A percentile compares a stretch with the other conserved stretches of the same genome.
Conservation (phyloP, 352 stramenopile species). For the Phytophthora fragariaefolia region DNA sequence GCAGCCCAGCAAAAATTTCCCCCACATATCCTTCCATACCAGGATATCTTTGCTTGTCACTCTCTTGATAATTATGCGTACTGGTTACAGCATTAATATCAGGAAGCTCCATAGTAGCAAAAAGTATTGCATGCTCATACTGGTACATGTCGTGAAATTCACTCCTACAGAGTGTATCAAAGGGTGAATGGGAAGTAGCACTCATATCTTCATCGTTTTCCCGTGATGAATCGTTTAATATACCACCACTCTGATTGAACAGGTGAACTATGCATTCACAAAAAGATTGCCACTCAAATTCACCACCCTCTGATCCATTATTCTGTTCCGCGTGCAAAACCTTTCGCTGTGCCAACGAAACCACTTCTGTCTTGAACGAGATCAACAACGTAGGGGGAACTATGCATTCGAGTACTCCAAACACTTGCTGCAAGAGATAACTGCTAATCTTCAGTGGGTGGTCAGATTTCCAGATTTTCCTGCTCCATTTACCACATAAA, state of each 20-base stretch:
- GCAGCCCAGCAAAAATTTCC: conserved; percentile 57
- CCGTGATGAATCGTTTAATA: not conserved
- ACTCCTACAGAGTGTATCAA: conserved; percentile 50
- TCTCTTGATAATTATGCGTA: not conserved
- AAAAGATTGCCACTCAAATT: conserved; percentile 41
- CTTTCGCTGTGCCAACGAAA: conserved; percentile 30
- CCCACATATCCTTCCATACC: conserved; percentile 23
- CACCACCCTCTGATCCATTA: conserved; percentile 13
- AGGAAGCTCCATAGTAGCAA: conserved; percentile 44
- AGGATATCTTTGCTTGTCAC: not conserved
- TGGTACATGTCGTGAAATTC: conserved; percentile 56
- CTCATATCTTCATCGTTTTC: conserved; percentile 1
- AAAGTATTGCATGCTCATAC: conserved; percentile 49
- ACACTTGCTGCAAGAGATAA: conserved; percentile 45
- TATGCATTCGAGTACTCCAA: conserved; percentile 39
- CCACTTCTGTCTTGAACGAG: conserved; percentile 31
- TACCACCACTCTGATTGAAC: conserved; percentile 7
- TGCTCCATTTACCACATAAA: conserved; percentile 21
- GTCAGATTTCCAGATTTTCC: conserved; percentile 45
- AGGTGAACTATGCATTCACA: conserved; percentile 26
- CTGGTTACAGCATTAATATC: not conserved
- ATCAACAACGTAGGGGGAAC: conserved; percentile 27
- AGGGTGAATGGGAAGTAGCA: conserved; percentile 31
- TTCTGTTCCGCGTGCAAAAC: not conserved
- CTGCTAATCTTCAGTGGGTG: conserved; percentile 47